phyloP scores from a whole-genome alignment of 1,284 basidiomycete genomes.

The Coniferiporia sulphurascens region DNA sequence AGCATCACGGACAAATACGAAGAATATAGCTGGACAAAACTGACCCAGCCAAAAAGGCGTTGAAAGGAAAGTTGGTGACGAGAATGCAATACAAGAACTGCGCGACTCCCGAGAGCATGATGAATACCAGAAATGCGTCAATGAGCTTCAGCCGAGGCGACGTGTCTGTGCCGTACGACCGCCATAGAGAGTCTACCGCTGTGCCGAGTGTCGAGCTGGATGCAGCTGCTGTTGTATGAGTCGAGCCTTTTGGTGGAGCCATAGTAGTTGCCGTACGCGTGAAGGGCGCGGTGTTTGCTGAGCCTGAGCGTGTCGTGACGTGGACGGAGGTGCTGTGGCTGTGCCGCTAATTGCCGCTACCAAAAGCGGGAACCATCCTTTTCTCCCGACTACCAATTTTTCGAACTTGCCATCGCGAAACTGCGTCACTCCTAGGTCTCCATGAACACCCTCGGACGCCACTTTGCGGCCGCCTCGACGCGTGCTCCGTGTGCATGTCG shows the following conservation, averaged over 20 bases:
- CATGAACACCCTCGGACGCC: slow-evolving; percentile 28
- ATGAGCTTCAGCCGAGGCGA: slow-evolving; percentile 87
- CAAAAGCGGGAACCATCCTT: neutral
- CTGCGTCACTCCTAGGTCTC: neutral
- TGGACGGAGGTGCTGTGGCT: slow-evolving; percentile 14
- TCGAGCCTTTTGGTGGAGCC: slow-evolving; percentile 28
- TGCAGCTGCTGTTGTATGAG: slow-evolving; percentile 33
- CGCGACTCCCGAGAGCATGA: slow-evolving; percentile 85
- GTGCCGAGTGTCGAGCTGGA: slow-evolving; percentile 26
- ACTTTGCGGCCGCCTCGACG: slow-evolving; percentile 22
- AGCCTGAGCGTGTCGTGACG: slow-evolving; percentile 10
- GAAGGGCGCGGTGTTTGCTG: neutral
- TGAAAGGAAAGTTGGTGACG: slow-evolving; percentile 94
- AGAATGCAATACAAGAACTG: slow-evolving; percentile 93
- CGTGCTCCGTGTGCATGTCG: neutral
- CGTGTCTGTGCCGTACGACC: slow-evolving; percentile 75
- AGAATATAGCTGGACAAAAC: slow-evolving; percentile 26
- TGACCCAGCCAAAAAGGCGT: slow-evolving; percentile 94
- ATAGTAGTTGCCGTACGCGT: slow-evolving; percentile 20
- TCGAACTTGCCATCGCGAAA: neutral
- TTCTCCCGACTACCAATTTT: slow-evolving; percentile 1
- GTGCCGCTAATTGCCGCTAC: slow-evolving; percentile 4
- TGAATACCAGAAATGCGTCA: slow-evolving; percentile 89
- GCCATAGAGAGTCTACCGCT: slow-evolving; percentile 62
- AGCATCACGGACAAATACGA: neutral